Conservation (phyloP, 306 rosid genomes). For the Rubus parviflorus region DNA sequence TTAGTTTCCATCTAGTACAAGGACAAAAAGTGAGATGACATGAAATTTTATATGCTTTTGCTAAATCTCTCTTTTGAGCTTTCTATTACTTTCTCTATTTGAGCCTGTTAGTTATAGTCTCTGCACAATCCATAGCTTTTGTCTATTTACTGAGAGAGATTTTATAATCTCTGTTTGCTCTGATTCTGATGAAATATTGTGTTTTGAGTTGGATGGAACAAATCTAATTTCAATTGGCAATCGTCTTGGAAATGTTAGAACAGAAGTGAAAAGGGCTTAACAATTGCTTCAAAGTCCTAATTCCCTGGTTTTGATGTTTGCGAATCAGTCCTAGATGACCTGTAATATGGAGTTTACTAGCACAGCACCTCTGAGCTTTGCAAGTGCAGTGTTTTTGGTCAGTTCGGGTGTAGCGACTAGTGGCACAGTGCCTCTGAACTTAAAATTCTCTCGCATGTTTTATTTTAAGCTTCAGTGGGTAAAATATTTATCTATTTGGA, state of each 20-base stretch:
- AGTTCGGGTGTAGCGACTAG: background rate
- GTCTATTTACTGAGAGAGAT: background rate
- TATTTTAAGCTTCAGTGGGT: background rate
- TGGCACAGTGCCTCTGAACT: background rate
- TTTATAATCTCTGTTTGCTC: background rate
- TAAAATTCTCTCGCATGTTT: background rate
- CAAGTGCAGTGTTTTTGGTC: background rate
- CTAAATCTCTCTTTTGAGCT: background rate
- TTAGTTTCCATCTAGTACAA: background rate
- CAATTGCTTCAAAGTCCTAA: background rate
- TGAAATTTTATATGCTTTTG: background rate
- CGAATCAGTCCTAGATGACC: background rate
- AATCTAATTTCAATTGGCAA: background rate
- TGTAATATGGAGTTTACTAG: background rate
- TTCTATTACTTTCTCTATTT: background rate
- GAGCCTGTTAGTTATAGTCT: background rate
- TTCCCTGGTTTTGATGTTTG: background rate
- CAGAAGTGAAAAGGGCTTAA: background rate
- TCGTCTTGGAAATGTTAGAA: background rate
- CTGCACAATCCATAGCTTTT: slow-evolving; percentile 2
- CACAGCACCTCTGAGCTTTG: background rate
- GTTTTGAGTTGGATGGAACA: background rate
- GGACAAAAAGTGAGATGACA: background rate
- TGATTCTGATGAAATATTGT: background rate
- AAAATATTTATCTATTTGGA: background rate